Conservation (phyloP, 2,329 filamentous ascomycete species). For the Teratosphaeria epicoccoides region DNA sequence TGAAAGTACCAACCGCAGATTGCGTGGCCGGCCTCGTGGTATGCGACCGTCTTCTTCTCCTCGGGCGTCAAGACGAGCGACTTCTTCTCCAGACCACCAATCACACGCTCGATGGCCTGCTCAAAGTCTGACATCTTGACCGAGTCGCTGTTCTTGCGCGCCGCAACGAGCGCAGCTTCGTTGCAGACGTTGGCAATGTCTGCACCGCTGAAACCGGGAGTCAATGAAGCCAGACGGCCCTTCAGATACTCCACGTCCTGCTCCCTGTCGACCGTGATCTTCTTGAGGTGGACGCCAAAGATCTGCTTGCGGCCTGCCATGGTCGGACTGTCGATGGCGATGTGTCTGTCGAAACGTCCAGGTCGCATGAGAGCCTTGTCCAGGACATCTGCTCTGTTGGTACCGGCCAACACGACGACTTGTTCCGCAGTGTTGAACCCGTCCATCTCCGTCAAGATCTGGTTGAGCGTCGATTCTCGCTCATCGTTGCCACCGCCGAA, state of each 20-base stretch:
- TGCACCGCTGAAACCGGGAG: conserved; percentile 91
- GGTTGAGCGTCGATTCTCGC: conserved; percentile 91
- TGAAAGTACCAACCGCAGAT: conserved; percentile 98
- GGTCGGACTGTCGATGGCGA: conserved; percentile 85
- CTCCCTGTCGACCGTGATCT: conserved; percentile 66
- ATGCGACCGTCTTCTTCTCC: conserved; percentile 93
- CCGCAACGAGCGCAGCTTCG: conserved; percentile 90
- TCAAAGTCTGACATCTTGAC: conserved; percentile 91
- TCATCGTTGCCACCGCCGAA: conserved; percentile 92
- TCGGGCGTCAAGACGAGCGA: conserved; percentile 84
- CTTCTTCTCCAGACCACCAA: conserved; percentile 95
- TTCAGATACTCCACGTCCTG: conserved; percentile 82
- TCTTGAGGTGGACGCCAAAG: conserved; percentile 85
- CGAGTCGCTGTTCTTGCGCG: conserved; percentile 65
- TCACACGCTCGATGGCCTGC: conserved; percentile 91
- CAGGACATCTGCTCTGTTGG: conserved; percentile 86
- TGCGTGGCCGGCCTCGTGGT: conserved; percentile 95
- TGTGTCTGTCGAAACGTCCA: conserved; percentile 93
- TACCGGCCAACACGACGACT: conserved; percentile 92
- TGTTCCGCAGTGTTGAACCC: conserved; percentile 96
- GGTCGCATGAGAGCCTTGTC: conserved; percentile 95
- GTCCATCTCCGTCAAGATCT: conserved; percentile 98
- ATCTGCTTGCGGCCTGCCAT: conserved; percentile 96
- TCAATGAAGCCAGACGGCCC: conserved; percentile 81
- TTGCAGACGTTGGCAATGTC: conserved; percentile 99